Base-by-base conservation (phyloP, 2,329 filamentous ascomycete species). In the Diaporthe eres region DNA sequence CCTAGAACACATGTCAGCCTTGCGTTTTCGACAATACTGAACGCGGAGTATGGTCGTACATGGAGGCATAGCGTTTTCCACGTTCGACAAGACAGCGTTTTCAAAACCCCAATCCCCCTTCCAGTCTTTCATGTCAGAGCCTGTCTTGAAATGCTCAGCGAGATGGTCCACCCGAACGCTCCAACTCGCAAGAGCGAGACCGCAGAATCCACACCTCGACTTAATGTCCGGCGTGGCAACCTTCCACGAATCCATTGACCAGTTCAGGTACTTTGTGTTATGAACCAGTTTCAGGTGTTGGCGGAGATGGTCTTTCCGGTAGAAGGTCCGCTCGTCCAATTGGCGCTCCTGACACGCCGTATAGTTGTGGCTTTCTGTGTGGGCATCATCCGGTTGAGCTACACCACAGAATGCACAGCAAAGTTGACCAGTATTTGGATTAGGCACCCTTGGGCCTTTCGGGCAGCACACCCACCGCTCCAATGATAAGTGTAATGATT, bases 101-200 rank as follows among this genome's bases (percentile, higher is more conserved):
- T 92, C 91, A 77, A 93, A 92, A 86, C 91, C 91, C 91, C 91
- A 92, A 83, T 92, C 91, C 85, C 91, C 91, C 86, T 92, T 91
- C 91, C 91, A 93, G 82, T 92, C 90, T 77, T 89, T 90, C 91
- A 93, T 93, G 80, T 89, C 90, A 78, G 88, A 89, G 84, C 91
- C 91, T 37, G 87, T 89, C 83, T 92, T 92, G 85, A 92, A 93
- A 82, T 93, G 91, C 78, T 92, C 90, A n/a, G 91, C 91, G 53
- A 93, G 83, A 80, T 93, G 91, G 79, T 93, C 91, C 22, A 90
- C 86, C 80, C 91, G 86, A 74, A 88, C 85, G 13, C 87, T 87
- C 91, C 91, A 93, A 60, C 88, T 91, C 79, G 90, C 89, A 85
- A 92, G 88, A 19, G 91, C 85, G 74, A 90, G 87, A 68, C 89